A percentile compares a stretch with the other conserved stretches of the same genome.
These are phyloP conservation scores for Sphaerulina populicola DNA, from an alignment of 2,329 filamentous ascomycete species.

Conservation along the genomic window DNA sequence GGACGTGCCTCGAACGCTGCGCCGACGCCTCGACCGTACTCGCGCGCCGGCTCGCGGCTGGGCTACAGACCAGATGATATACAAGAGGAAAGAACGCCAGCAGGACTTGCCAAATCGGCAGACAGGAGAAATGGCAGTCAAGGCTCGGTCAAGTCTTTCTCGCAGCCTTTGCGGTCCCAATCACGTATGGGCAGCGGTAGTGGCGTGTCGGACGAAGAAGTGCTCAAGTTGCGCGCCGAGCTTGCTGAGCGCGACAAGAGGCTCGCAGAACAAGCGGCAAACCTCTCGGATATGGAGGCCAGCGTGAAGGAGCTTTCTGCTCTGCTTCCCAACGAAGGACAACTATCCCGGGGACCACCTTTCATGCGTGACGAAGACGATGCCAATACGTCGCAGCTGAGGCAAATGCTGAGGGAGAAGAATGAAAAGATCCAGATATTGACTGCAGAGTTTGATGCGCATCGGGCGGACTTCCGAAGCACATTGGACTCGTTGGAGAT, in stretches of 20 bases:
- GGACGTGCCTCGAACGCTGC: constrained; percentile 34
- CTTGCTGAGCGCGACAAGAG: constrained; percentile 79
- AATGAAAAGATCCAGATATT: constrained; percentile 93
- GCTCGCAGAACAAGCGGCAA: constrained; percentile 76
- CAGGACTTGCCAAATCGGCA: constrained; percentile 12
- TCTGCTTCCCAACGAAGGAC: constrained; percentile 54
- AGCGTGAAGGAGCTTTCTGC: constrained; percentile 73
- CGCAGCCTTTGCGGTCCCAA: constrained; percentile 29
- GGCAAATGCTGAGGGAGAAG: constrained; percentile 80
- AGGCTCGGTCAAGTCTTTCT: constrained; percentile 36
- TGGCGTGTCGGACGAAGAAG: constrained; percentile 42
- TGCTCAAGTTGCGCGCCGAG: constrained; percentile 62
- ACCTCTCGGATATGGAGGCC: constrained; percentile 80
- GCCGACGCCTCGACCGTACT: constrained; percentile 39
- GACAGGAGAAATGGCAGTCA: constrained; percentile 31
- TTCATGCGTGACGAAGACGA: constrained; percentile 59
- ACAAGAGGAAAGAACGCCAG: constrained; percentile 31
- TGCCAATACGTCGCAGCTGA: constrained; percentile 49
- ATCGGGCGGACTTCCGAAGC: constrained; percentile 89
- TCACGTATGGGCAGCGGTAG: constrained; percentile 32
- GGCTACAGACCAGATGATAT: constrained; percentile 37
- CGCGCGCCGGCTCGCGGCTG: constrained; percentile 41
- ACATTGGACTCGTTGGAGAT: constrained; percentile 95
- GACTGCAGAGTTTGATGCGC: constrained; percentile 87
- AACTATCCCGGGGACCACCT: constrained; percentile 2